Evolutionary conservation across 2,329 filamentous ascomycete genomes (phyloP), one percentile per base, ranked within the genome.

Genomic region (Penicillium sp.): DNA sequence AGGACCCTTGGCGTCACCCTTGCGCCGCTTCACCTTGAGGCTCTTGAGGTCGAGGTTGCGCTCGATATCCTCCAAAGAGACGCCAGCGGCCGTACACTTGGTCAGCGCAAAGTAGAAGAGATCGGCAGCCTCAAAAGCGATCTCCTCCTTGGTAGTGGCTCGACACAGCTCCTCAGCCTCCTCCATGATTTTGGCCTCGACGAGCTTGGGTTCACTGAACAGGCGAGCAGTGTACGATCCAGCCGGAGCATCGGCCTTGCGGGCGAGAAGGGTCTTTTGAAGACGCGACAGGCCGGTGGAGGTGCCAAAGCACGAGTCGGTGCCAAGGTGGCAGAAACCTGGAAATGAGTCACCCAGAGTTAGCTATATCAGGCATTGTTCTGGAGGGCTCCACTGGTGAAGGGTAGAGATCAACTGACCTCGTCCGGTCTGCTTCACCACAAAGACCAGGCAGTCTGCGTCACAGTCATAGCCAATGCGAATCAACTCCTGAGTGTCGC

Each of bases 161-260:
- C 93, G 83, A 64, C 91, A 96, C 37, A 98, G 78, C 73, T 98
- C 93, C 63, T 94, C 88, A 0, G 93, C 93, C 69, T 98, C 93
- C 70, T 98, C 93, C 83, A 97, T 94, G 47, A 98, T 96, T 77
- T 98, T 98, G 3, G 93, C 93, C 38, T 88, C 80, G 46, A 96
- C 73, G 47, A 98, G 79, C 67, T 94, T 90, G 59, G 88, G 82
- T 55, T 98, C 93, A 13, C 85, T 90, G 76, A 97, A 98, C 1
- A 98, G 76, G 32, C 91, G 80, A 13, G 90, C 88, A 4, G 93
- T 98, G 69, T 98, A 98, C 9, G 93, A 98, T 1, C 90, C 91
- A 55, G 80, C 79, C 0, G 93, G 91, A 0, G 91, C 90, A 13
- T 86, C 88, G 37, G 79, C 72, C 67, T 93, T 95, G 59, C 93